Conservation (phyloP, 345 rosid species). For the Eucalyptus coolabah region DNA sequence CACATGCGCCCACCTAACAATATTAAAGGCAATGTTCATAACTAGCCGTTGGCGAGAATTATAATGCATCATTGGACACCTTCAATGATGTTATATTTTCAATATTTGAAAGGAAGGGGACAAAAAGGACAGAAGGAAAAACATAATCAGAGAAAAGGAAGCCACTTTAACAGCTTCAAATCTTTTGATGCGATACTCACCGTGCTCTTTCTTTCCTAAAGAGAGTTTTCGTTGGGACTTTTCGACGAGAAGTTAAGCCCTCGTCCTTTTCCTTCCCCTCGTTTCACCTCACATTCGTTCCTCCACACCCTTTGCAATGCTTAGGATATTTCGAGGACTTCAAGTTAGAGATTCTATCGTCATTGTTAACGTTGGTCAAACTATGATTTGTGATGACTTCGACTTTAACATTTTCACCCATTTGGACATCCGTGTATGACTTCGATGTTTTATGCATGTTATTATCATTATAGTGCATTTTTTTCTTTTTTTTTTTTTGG, state of each 20-base stretch:
- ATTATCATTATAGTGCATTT: neutral
- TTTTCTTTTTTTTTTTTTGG: neutral
- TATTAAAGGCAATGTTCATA: neutral
- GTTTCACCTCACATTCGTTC: neutral
- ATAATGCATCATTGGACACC: neutral
- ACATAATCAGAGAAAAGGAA: neutral
- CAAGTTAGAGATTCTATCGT: neutral
- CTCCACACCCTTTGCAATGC: neutral
- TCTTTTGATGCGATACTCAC: neutral
- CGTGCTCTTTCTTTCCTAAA: neutral
- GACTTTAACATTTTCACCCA: neutral
- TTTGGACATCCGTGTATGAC: neutral
- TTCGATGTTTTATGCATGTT: neutral
- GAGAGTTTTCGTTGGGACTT: neutral
- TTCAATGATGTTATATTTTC: neutral
- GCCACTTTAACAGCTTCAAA: neutral
- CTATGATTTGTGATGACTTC: neutral
- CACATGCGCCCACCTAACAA: neutral
- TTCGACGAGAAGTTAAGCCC: neutral
- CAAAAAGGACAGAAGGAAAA: neutral
- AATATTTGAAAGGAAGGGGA: neutral
- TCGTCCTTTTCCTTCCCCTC: neutral
- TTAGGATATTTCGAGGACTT: neutral
- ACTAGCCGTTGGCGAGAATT: neutral
- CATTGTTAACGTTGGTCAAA: neutral